Evolutionary conservation across 2,329 filamentous ascomycete species (phyloP), one percentile per base, ranked within the genome.

Genomic region (Ambrosiella cleistominuta): DNA sequence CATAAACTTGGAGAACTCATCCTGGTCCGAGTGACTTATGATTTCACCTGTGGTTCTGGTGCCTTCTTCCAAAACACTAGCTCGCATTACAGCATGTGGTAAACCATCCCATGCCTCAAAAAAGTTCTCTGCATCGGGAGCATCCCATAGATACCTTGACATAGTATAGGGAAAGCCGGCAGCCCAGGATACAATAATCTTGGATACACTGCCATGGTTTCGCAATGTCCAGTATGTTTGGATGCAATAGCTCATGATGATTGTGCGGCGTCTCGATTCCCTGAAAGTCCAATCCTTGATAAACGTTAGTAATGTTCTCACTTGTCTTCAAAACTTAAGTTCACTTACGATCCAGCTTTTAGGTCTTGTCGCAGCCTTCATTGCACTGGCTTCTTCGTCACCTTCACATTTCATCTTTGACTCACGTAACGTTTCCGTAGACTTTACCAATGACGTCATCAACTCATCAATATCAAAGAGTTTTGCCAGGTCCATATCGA

Each of bases 401-500:
- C 44, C 44, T 47, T 47, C 44, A 47, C 44, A 47, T 13, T 17
- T 13, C 44, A 47, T 47, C 44, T 47, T 47, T 13, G 49, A 35
- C 6, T n/a, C 36, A 36, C 56, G 40, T 15, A 57, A 40, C 5
- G 40, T 19, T 11, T 39, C 37, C 9, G 45, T 52, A 15, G 45
- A 57, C 45, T 12, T 40, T 37, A 35, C 37, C 47, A 57, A 35
- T 19, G 42, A 11, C 11, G 27, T 38, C 54, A 61, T 61, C 60
- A 37, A 37, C 49, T 45, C 12, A 37, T 55, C 11, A 11, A 62
- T 49, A 35, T 56, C 51, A 37, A 56, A 27, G 1, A 71, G 68
- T 4, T 69, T 65, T 13, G 67, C 64, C n/a, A 77, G 70, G 62
- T 76, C 72, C 12, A 72, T 73, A 63, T 78, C 75, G 58, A 76